These are phyloP conservation scores for Termitomyces sp. DNA, from an alignment of 768 basidiomycete species.

Conservation along the genomic window DNA sequence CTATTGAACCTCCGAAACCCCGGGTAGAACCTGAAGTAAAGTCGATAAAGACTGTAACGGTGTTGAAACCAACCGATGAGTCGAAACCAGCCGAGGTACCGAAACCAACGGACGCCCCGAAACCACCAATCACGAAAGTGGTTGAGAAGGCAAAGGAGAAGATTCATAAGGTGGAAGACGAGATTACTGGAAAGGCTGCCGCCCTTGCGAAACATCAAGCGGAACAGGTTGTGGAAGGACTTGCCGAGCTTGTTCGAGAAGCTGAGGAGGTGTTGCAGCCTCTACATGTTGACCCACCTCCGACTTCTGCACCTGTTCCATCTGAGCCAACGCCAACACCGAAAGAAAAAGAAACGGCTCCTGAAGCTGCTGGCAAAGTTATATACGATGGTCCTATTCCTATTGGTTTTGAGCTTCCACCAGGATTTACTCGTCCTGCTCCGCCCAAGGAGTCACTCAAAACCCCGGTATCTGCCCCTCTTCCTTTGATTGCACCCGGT, in stretches of 20 bases:
- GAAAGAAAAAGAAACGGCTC: slow-evolving; percentile 12
- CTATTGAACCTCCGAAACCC: slow-evolving; percentile 32
- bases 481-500: slow-evolving; percentile 82
- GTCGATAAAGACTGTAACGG: slow-evolving; percentile 35
- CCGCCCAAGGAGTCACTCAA: slow-evolving; percentile 42
- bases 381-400: slow-evolving; percentile 77
- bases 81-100: not conserved
- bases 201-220: slow-evolving; percentile 17
- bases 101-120: slow-evolving; percentile 37
- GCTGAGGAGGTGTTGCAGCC: slow-evolving; percentile 70
- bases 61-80: not conserved
- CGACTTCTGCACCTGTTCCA: slow-evolving; percentile 14
- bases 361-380: slow-evolving; percentile 27
- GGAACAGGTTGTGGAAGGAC: slow-evolving; percentile 55
- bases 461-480: slow-evolving; percentile 28
- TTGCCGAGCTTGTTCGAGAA: slow-evolving; percentile 64
- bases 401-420: slow-evolving; percentile 92
- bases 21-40: slow-evolving; percentile 34
- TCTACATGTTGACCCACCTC: slow-evolving; percentile 31
- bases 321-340: not conserved
- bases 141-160: slow-evolving; percentile 47
- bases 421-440: slow-evolving; percentile 72
- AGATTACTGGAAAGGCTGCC: slow-evolving; percentile 14
- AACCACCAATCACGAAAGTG: slow-evolving; percentile 43
- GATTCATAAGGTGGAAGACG: slow-evolving; percentile 33